These are phyloP conservation scores for Gymnopus androsaceus DNA, from an alignment of 1,284 basidiomycete genomes.

Conservation along the genomic window DNA sequence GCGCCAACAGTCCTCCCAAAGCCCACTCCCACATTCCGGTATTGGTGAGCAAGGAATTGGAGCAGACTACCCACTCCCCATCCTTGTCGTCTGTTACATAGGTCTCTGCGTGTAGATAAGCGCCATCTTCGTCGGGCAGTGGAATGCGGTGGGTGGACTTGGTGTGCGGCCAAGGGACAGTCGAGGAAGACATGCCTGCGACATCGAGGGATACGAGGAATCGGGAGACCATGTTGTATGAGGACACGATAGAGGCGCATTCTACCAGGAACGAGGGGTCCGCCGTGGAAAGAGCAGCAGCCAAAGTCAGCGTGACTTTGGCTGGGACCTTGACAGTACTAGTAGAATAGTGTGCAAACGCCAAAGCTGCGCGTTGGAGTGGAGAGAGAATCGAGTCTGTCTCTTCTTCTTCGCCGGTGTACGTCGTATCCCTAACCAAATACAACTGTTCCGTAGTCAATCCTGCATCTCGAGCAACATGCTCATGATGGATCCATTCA, in stretches of 20 bases:
- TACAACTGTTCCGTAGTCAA: constrained; percentile 49
- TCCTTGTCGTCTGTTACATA: constrained; percentile 35
- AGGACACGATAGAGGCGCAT: constrained; percentile 45
- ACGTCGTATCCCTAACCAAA: constrained; percentile 43
- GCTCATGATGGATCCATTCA: constrained; percentile 62
- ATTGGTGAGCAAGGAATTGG: constrained; percentile 50
- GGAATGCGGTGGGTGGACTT: constrained; percentile 14
- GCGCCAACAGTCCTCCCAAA: constrained; percentile 39
- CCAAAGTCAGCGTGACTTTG: constrained; percentile 34
- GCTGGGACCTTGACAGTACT: constrained; percentile 39
- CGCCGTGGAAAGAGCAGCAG: constrained; percentile 27
- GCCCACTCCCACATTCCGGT: constrained; percentile 46
- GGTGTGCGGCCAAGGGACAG: constrained; percentile 47
- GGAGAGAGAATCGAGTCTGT: constrained; percentile 39
- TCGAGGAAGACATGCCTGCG: constrained; percentile 40
- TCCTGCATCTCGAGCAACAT: constrained; percentile 44
- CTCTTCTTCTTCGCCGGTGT: constrained; percentile 33
- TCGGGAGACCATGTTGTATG: constrained; percentile 62
- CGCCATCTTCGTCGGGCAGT: constrained; percentile 22
- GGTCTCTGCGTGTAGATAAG: constrained; percentile 42
- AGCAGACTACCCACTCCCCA: constrained; percentile 48
- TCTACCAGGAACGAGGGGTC: constrained; percentile 35
- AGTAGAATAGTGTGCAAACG: constrained; percentile 53
- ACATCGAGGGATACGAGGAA: constrained; percentile 55
- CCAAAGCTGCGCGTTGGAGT: constrained; percentile 44